Evolutionary conservation across 805 yeast species (phyloP), one percentile per base, ranked within the genome.

Genomic region (Candida khao-thaluensis): DNA sequence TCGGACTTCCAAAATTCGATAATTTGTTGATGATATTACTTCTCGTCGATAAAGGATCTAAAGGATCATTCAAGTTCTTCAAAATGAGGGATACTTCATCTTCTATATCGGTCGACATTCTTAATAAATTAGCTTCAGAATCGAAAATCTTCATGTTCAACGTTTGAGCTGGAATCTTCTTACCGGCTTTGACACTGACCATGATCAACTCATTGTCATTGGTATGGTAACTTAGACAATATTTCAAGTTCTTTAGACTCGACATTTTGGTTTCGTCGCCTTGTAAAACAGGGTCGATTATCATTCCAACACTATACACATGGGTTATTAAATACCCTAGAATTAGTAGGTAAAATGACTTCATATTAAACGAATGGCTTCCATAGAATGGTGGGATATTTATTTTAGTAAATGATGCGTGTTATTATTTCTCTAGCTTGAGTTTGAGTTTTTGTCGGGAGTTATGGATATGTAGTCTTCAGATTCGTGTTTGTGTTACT

Each of bases 131-230:
- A 38, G 58, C 54, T 21, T 62, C 64, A 16, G 59, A 57, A 41
- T 69, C 74, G 38, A 69, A 58, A 5, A 69, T 59, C 30, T 56
- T 53, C 30, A 69, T 50, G 41, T 66, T 62, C 37, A 69, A 54
- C 15, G 36, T 37, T 38, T 69, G 74, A n/a, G 66, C 56, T 2
- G 59, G 44, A 4, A 59, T 25, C 17, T 46, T 54, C 22, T 57
- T 62, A 23, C 72, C 71, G 34, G 56, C 42, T 12, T 54, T 43
- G 30, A 68, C 45, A 20, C 48, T 52, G 11, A 66, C 57, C 55
- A 65, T 52, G 14, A 69, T 49, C 20, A 68, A 56, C 38, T 69
- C 74, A 46, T 68, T 62, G 27, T 57, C 51, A 21, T 56, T 56
- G 6, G 71, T 63, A 9, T 52, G 48, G 47, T 69, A 69, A 26